Conservation (phyloP, 371 early-diverging fungal species). For the Funneliformis caledonium region DNA sequence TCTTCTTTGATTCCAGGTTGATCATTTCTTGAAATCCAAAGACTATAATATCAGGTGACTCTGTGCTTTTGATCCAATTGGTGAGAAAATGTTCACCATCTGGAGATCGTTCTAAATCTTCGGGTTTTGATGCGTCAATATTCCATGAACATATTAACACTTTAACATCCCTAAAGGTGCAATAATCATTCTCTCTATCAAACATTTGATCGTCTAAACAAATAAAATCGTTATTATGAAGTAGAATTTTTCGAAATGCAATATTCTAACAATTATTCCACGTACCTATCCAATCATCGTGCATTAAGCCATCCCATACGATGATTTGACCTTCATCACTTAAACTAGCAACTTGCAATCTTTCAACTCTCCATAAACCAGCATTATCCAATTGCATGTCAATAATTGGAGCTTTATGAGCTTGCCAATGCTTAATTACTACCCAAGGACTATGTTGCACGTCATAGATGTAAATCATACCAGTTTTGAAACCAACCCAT, state of each 20-base stretch:
- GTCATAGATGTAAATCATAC: constrained; percentile 80
- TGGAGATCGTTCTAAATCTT: constrained; percentile 50
- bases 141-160: constrained; percentile 83
- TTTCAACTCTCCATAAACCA: constrained; percentile 47
- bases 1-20: constrained; percentile 78
- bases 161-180: constrained; percentile 61
- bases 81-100: constrained; percentile 52
- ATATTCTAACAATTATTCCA: not conserved
- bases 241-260: not conserved
- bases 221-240: constrained; percentile 21
- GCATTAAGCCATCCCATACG: constrained; percentile 77
- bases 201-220: constrained; percentile 56
- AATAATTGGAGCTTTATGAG: constrained; percentile 62
- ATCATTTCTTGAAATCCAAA: constrained; percentile 90
- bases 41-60: constrained; percentile 81
- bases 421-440: constrained; percentile 75
- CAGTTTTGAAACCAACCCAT: constrained; percentile 84
- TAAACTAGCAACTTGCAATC: constrained; percentile 63
- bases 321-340: constrained; percentile 67
- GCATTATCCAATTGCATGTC: constrained; percentile 63
- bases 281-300: constrained; percentile 67
- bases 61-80: constrained; percentile 59
- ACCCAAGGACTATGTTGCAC: constrained; percentile 59
- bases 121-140: constrained; percentile 75
- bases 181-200: constrained; percentile 58